Evolutionary conservation across 2,329 filamentous ascomycete species (phyloP).

Genomic region (Rhynchosporium agropyri): DNA sequence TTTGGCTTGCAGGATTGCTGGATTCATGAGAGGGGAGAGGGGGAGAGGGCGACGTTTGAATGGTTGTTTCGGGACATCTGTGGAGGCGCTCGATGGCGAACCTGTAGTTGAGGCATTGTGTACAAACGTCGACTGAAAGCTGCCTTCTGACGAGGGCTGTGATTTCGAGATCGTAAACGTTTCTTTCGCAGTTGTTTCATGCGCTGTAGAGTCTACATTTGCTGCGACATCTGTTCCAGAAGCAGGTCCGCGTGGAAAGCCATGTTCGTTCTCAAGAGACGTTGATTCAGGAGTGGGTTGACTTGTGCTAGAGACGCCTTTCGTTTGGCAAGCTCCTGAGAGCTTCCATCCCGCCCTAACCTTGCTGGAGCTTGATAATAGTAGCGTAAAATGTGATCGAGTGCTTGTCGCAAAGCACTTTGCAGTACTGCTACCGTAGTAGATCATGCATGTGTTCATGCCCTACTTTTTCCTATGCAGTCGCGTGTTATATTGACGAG

Average conservation of each 20-base stretch:
- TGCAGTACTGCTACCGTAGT: conserved; percentile 32
- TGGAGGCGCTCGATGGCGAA: no score
- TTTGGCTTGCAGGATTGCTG: conserved; percentile 44
- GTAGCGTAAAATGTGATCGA: conserved; percentile 1
- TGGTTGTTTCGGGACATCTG: background rate
- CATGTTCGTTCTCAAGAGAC: background rate
- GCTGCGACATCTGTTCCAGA: no score
- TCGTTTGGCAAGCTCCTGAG: background rate
- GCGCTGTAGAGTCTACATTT: background rate
- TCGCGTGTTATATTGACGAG: background rate
- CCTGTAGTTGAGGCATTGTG: background rate
- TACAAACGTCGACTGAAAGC: background rate
- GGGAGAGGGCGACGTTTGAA: conserved; percentile 43
- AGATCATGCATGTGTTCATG: conserved; percentile 36
- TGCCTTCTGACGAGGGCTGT: background rate
- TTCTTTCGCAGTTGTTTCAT: background rate
- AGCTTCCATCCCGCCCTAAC: conserved; percentile 2
- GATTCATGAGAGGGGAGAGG: conserved; percentile 52
- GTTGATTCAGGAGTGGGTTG: background rate
- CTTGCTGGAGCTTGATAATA: background rate
- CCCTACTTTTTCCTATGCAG: conserved; percentile 30
- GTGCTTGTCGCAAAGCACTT: conserved; percentile 20
- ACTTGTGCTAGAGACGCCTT: background rate
- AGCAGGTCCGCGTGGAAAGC: no score
- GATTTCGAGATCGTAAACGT: background rate